Conservation (phyloP, 768 basidiomycete species). For the Glaciozyma antarctica region DNA sequence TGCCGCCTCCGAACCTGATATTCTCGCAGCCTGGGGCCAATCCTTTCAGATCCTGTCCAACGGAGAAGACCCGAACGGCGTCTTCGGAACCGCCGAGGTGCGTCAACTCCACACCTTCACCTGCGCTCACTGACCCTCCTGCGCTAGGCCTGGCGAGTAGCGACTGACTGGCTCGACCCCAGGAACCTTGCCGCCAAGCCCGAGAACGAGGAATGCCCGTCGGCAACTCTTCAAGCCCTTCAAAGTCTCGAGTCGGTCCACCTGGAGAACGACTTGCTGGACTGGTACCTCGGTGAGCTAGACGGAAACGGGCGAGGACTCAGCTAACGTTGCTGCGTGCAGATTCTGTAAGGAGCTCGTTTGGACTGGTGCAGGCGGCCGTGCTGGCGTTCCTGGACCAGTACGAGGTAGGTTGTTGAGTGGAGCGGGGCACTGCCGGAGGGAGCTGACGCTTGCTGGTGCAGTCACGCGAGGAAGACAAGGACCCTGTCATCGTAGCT, state of each 20-base stretch:
- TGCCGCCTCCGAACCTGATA: too few species aligned
- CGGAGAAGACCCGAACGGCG: too few species aligned
- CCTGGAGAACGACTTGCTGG: constrained; percentile 10
- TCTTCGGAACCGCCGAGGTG: too few species aligned
- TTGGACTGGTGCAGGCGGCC: constrained; percentile 9
- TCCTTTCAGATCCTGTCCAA: too few species aligned
- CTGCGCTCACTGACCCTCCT: not conserved
- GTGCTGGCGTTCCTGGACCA: constrained; percentile 5
- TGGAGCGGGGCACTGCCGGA: not conserved
- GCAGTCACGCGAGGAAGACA: not conserved
- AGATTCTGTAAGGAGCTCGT: constrained; percentile 2
- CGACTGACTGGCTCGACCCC: constrained; percentile 2
- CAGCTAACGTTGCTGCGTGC: not conserved
- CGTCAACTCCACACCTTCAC: too few species aligned
- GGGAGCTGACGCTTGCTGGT: not conserved
- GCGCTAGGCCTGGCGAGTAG: not conserved
- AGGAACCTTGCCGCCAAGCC: not conserved
- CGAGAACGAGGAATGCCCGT: too few species aligned
- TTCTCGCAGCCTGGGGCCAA: too few species aligned
- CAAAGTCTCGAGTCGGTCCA: not conserved
- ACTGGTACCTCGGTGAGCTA: not conserved
- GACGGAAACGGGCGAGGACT: too few species aligned
- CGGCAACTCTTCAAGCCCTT: not conserved
- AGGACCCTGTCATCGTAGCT: not conserved
- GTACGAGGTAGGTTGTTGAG: constrained; percentile 4